Base-by-base conservation (phyloP, 2,329 filamentous ascomycete genomes). In the Westerdykella aurantiaca region DNA sequence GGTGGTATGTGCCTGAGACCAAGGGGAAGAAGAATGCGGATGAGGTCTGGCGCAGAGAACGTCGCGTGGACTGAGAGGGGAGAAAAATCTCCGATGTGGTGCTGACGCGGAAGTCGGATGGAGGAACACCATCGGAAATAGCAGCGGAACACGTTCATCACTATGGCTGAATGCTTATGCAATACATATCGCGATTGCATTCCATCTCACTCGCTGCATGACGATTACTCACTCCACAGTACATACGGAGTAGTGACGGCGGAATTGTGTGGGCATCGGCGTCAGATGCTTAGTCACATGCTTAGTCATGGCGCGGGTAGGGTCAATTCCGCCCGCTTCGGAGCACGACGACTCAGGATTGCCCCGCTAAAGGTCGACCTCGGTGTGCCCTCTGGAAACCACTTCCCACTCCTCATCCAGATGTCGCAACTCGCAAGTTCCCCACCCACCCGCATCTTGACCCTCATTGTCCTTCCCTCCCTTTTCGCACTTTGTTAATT, bases 31-130 rank as follows among this genome's bases (percentile, higher is more conserved):
- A 79, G 59, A 83, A 85, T 58, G 82, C 79, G 0, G 88, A 95
- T 58, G 90, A 95, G 62, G 89, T 95, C n/a, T 96, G 90, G 90
- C 87, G 86, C 1, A 74, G 87, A 45, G 73, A 72, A 48, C 59
- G 62, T 42, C 51, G 65, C 22, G 62, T 60, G 29, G 64, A 67
- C 38, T 66, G 49, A 55, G 25, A 7, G 7, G 25, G 10, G 25
- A 29, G 3, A 29, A 29, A 12, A 14, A 6, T 14, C 17, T 29
- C 25, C 9, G 25, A 29, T 29, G 11, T 29, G 4, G 11, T 29
- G 11, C 9, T 29, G 25, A 29, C 25, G 4, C 25, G 25, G 25
- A 9, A 29, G 25, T 10, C 9, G 7, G 25, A 29, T 5, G 25
- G 25, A 29, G 25, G 25, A 12, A 12, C 25, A 29, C n/a, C 10